Percentiles rank a stretch among this genome's conserved stretches.
phyloP scores from a whole-genome alignment of 805 yeast genomes.

The Kuraishia molischiana region DNA sequence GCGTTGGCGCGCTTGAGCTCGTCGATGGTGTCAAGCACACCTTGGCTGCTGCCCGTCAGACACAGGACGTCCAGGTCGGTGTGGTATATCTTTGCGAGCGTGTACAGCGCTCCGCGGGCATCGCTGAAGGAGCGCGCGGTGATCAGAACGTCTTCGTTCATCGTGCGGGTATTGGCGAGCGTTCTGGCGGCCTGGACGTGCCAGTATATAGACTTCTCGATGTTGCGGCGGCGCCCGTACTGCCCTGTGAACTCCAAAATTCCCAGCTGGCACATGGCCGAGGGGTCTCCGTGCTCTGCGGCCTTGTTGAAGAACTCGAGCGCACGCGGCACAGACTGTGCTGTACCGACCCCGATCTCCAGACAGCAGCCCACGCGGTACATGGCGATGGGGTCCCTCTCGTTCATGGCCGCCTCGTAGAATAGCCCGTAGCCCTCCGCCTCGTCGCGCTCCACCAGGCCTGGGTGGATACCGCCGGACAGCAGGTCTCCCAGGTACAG shows the following conservation, averaged over 20 bases:
- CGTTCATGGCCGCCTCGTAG: slow-evolving; percentile 41
- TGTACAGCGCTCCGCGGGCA: slow-evolving; percentile 22
- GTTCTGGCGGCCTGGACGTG: slow-evolving; percentile 34
- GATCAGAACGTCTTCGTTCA: slow-evolving; percentile 23
- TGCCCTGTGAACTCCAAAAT: slow-evolving; percentile 47
- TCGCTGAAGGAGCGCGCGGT: slow-evolving; percentile 22
- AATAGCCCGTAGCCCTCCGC: slow-evolving; percentile 53
- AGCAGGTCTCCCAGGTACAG: slow-evolving; percentile 54
- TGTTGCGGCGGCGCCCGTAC: slow-evolving; percentile 26
- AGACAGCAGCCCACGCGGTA: slow-evolving; percentile 64
- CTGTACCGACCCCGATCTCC: slow-evolving; percentile 54
- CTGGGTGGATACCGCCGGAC: slow-evolving; percentile 37
- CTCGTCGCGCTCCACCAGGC: slow-evolving; percentile 40
- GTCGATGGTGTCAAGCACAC: slow-evolving; percentile 19
- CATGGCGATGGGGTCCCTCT: slow-evolving; percentile 48
- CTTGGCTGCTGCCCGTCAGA: slow-evolving; percentile 9
- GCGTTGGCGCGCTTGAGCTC: slow-evolving; percentile 21
- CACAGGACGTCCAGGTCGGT: slow-evolving; percentile 21
- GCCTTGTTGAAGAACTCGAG: slow-evolving; percentile 47
- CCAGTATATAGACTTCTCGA: slow-evolving; percentile 39
- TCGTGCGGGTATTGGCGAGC: slow-evolving; percentile 8
- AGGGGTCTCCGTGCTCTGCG: slow-evolving; percentile 49
- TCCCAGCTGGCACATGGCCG: slow-evolving; percentile 70
- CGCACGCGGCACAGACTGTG: slow-evolving; percentile 34
- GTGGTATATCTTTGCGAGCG: slow-evolving; percentile 24